phyloP scores from a whole-genome alignment of 306 rosid species.

The Pterocarpus santalinus region DNA sequence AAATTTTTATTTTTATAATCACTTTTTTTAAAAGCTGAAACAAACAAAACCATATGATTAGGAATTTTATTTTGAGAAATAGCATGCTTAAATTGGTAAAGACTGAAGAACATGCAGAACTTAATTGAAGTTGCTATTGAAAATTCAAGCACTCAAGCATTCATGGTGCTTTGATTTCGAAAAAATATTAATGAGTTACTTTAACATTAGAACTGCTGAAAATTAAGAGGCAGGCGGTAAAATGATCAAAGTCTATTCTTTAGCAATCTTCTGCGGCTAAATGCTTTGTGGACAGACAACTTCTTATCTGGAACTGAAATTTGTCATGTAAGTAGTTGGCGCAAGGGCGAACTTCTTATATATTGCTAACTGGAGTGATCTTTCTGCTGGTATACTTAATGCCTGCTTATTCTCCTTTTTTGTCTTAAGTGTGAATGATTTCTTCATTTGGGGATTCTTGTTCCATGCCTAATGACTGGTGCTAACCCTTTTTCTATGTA shows the following conservation, averaged over 20 bases:
- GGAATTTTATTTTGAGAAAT: conserved; percentile 8
- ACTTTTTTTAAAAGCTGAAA: no score
- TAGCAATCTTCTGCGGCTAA: conserved; percentile 4
- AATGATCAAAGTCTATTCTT: neutral
- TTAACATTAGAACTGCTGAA: conserved; percentile 26
- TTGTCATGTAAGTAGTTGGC: neutral
- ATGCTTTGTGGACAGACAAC: conserved; percentile 28
- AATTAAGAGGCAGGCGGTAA: conserved; percentile 34
- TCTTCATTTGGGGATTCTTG: conserved; percentile 3
- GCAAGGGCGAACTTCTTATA: neutral
- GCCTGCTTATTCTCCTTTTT: conserved; percentile 4
- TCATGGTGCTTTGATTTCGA: conserved; percentile 22
- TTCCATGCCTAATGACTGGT: neutral
- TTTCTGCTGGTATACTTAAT: neutral
- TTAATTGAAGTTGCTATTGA: conserved; percentile 12
- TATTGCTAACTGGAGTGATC: conserved; percentile 6
- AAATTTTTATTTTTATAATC: no score
- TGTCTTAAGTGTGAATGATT: neutral
- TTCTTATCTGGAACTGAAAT: neutral
- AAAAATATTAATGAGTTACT: conserved; percentile 3
- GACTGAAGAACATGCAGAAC: neutral
- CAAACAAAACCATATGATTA: neutral
- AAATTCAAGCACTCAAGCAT: conserved; percentile 11
- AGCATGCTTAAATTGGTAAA: conserved; percentile 33
- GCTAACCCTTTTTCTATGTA: conserved; percentile 8